A percentile compares a stretch with the other conserved stretches of the same genome.
Conservation (phyloP, 495 filamentous ascomycete species). For the Penicillium coprophilum region DNA sequence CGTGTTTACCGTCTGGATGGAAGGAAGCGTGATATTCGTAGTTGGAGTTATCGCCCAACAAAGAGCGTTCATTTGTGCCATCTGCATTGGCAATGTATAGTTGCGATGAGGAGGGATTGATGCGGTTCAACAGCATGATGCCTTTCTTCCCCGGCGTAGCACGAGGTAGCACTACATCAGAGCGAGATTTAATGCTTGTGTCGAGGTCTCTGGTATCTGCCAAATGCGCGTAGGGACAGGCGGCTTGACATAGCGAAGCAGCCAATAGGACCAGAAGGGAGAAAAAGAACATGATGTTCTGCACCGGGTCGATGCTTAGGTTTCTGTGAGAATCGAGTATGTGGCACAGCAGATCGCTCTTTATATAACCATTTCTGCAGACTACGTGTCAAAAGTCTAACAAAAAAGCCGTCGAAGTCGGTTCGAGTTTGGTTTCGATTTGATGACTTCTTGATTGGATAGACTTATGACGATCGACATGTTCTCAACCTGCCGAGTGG, state of each 20-base stretch:
- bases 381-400: no score
- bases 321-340: not conserved
- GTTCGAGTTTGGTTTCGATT: not conserved
- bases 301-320: not conserved
- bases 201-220: not conserved
- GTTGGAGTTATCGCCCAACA: conserved; percentile 24
- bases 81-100: conserved; percentile 37
- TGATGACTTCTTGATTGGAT: not conserved
- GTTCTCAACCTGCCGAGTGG: not conserved
- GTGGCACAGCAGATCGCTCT: not conserved
- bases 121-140: conserved; percentile 35
- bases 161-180: not conserved
- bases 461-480: not conserved
- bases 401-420: not conserved
- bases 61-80: conserved; percentile 29
- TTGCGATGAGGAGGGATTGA: conserved; percentile 30
- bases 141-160: conserved; percentile 20
- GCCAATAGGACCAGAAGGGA: not conserved
- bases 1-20: conserved; percentile 32
- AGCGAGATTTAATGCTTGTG: not conserved
- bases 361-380: not conserved
- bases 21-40: conserved; percentile 41
- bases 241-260: not conserved
- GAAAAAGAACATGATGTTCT: conserved; percentile 1
- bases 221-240: not conserved